Evolutionary conservation across 108 stramenopile genomes (phyloP), one percentile per base, ranked within the genome.

Genomic region (Conticribra guillardii): DNA sequence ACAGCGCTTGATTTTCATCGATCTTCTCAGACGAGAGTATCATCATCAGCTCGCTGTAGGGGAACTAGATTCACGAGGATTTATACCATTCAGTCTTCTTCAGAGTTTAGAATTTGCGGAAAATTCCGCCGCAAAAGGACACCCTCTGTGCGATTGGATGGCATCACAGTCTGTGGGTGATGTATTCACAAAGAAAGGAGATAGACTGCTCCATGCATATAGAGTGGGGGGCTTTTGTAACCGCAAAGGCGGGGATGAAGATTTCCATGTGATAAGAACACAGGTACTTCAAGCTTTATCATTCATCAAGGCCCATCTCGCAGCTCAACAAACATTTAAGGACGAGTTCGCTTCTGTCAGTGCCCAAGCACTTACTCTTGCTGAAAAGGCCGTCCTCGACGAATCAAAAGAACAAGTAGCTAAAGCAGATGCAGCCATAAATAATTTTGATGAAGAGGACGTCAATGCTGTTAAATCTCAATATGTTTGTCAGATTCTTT

Each of bases 241-340:
- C 47, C 54, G 48, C 11, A 24, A 67, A 23, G 24, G 57, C 22
- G 46, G 55, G 1, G 73, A 74, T 19, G 65, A 60, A 46, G 63
- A 74, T 32, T 66, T 67, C 37, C 34, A 45, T 59, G 30, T 24
- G 29, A 65, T 67, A 16, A 57, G 79, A 3, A 62, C 54, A 7
- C 50, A 74, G 16, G 79, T 80, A 0, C 31, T 73, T 2, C 67
- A 57, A 22, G 61, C 73, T 1, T 54, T 80, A 14, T 57, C 61
- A 26, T 74, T 80, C 60, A 80, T 81, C 37, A 51, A 76, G 4
- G 75, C 80, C 0, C 80, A 76, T 46, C 9, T 18, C 1, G 41
- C 19, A 30, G 62, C 60, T 0, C 75, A 71, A 48, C 64, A 52
- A 51, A 71, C 24, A 0, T 72, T 81, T 34, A 56, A 76, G 34